Percentiles rank a stretch among this genome's conserved stretches.
phyloP scores from a whole-genome alignment of 768 basidiomycete genomes.

The Lactifluus pinguis region DNA sequence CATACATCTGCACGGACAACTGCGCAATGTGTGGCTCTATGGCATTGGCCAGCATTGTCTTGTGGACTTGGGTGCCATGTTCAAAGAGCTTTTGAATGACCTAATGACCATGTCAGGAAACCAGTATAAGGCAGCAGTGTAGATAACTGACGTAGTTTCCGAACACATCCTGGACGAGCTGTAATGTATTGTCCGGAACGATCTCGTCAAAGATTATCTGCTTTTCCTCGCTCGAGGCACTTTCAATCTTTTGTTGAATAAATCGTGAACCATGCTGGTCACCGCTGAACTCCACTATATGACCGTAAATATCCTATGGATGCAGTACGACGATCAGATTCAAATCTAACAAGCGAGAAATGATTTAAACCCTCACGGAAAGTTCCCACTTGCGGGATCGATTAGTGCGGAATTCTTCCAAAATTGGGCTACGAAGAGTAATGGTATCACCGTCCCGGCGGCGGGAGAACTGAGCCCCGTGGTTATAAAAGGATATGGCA shows the following conservation, averaged over 20 bases:
- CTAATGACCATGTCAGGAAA: conserved; percentile 31
- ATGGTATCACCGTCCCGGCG: conserved; percentile 33
- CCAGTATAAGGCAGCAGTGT: neutral
- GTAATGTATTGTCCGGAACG: conserved; percentile 60
- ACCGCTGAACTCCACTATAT: conserved; percentile 83
- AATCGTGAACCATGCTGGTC: conserved; percentile 99
- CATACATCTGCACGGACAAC: conserved; percentile 87
- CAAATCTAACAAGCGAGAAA: neutral
- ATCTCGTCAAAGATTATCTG: conserved; percentile 82
- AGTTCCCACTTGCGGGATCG: conserved; percentile 78
- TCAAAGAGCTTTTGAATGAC: conserved; percentile 94
- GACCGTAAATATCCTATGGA: conserved; percentile 72
- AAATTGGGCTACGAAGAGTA: conserved; percentile 53
- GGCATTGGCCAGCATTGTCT: conserved; percentile 51
- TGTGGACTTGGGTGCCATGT: conserved; percentile 69
- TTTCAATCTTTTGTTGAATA: conserved; percentile 82
- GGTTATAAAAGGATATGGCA: conserved; percentile 21
- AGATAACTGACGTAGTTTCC: conserved; percentile 77
- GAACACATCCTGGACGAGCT: conserved; percentile 85
- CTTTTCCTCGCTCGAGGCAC: conserved; percentile 69
- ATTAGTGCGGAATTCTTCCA: conserved; percentile 82
- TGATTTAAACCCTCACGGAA: conserved; percentile 28
- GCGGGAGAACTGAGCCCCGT: conserved; percentile 35
- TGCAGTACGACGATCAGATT: conserved; percentile 1
- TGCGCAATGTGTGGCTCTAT: conserved; percentile 74